Conservation (phyloP, 139 green algal genomes). For the Tetradesmus obliquus region DNA sequence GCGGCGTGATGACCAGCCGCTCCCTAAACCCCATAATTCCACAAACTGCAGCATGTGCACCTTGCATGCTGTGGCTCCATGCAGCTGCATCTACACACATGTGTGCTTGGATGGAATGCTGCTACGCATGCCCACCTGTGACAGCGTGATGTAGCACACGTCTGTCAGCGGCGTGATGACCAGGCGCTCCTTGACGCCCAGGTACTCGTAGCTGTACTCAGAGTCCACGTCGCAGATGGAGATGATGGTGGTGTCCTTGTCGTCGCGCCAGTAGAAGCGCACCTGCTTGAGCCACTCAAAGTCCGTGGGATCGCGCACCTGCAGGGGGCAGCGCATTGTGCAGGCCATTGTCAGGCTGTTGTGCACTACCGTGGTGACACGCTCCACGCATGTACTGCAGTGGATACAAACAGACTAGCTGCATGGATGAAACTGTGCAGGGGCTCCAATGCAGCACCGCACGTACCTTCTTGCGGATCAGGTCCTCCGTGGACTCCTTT, state of each 20-base stretch:
- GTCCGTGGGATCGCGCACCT: constrained; percentile 86
- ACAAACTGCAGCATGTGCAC: neutral
- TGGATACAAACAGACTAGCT: no score
- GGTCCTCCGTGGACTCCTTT: constrained; percentile 94
- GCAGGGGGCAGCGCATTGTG: neutral
- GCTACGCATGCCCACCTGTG: constrained; percentile 58
- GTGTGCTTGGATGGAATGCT: no score
- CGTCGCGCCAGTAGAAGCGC: constrained; percentile 96
- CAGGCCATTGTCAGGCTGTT: neutral
- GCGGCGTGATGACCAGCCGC: constrained; percentile 94
- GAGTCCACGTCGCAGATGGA: constrained; percentile 98
- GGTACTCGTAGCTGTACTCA: constrained; percentile 96
- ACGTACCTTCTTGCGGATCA: constrained; percentile 89
- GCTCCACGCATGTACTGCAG: neutral
- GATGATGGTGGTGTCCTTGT: constrained; percentile 93
- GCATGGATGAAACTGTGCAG: neutral
- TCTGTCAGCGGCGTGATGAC: constrained; percentile 98
- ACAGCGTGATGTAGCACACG: constrained; percentile 97
- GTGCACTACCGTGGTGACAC: neutral
- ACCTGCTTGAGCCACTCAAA: constrained; percentile 99
- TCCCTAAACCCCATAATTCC: constrained; percentile 80
- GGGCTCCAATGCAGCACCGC: neutral
- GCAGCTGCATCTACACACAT: neutral
- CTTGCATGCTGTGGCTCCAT: neutral
- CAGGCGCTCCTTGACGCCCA: constrained; percentile 96